Evolutionary conservation across 1,284 basidiomycete species (phyloP).

Genomic region (Wallemia mellicola): DNA sequence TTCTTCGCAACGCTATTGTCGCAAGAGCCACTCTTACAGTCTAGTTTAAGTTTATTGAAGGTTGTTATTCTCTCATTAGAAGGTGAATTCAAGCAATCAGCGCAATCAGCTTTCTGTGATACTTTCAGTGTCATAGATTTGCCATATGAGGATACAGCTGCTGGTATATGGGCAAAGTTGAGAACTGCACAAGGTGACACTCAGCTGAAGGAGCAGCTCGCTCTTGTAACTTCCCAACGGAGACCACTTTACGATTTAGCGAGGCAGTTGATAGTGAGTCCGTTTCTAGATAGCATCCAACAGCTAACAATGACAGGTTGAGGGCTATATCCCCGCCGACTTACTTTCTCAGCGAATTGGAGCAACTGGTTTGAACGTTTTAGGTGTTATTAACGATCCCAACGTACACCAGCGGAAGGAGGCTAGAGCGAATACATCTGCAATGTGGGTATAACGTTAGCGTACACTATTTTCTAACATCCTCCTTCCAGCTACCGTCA

Average conservation of each 20-base stretch:
- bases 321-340: slow-evolving; percentile 6
- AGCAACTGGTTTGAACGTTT: neutral
- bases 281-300: neutral
- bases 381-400: neutral
- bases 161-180: neutral
- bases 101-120: neutral
- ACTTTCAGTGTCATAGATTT: neutral
- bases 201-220: neutral
- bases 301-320: too few species aligned
- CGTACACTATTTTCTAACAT: too few species aligned
- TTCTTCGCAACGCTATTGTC: neutral
- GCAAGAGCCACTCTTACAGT: neutral
- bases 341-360: slow-evolving; percentile 9
- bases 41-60: neutral
- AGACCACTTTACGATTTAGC: neutral
- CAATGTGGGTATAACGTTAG: too few species aligned
- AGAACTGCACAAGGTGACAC: neutral
- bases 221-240: neutral
- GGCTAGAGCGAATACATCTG: slow-evolving; percentile 18
- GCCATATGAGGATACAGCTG: neutral
- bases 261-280: neutral
- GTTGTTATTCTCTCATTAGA: neutral
- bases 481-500: too few species aligned
- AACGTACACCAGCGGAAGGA: neutral
- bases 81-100: neutral